phyloP scores from a whole-genome alignment of 75 land plant genomes.

The Chamaecyparis obtusa region DNA sequence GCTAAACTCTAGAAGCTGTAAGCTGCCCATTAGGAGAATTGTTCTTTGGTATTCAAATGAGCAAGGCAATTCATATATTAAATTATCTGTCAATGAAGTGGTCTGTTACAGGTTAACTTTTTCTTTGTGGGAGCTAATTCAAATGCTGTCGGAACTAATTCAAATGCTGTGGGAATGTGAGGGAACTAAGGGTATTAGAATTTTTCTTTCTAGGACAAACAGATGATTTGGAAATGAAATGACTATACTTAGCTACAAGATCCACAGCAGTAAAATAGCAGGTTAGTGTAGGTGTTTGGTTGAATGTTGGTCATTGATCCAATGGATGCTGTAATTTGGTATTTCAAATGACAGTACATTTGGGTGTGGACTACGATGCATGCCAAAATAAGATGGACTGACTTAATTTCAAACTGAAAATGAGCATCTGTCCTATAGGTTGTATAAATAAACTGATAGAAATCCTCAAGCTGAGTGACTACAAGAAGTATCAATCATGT shows the following conservation, averaged over 20 bases:
- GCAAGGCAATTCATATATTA: too few relatives aligned
- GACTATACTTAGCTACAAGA: too few relatives aligned
- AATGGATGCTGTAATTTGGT: background rate
- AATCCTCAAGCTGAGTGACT: background rate
- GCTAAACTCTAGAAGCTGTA: background rate
- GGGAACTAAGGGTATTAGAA: background rate
- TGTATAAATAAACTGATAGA: background rate
- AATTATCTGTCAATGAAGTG: background rate
- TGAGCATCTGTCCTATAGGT: background rate
- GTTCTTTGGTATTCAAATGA: background rate
- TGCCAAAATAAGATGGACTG: background rate
- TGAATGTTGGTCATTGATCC: background rate
- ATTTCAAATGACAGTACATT: background rate
- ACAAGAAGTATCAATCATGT: too few relatives aligned
- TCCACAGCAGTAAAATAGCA: background rate
- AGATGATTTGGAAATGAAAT: too few relatives aligned
- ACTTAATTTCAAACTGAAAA: background rate
- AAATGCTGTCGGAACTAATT: too few relatives aligned
- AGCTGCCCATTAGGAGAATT: background rate
- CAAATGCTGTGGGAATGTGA: background rate
- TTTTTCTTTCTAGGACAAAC: background rate
- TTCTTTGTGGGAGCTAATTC: background rate
- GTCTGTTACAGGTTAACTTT: background rate
- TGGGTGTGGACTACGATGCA: background rate
- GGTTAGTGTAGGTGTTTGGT: background rate